Evolutionary conservation across 225 moss, liverwort and hornwort genomes (phyloP), one percentile per base, ranked within the genome.

Genomic region (Straminergon stramineum): DNA sequence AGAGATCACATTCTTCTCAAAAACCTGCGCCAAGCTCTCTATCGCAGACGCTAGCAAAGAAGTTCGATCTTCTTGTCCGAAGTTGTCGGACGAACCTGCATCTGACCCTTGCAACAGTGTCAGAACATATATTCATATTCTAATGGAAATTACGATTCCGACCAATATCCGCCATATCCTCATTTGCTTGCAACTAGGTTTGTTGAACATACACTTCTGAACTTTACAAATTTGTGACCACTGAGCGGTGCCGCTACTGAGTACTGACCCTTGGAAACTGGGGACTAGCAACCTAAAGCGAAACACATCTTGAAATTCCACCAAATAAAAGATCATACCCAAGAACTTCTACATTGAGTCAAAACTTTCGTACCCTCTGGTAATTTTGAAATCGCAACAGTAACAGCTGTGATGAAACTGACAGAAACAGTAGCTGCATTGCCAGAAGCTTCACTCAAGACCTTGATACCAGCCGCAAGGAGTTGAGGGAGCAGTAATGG

Each of bases 381-480:
- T 79, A 90, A 84, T 68, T 90, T 95, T 64, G 91, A 90, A 74
- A 90, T 94, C 43, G 91, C 93, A 80, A 86, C 78, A 52, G 92
- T 92, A 21, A 96, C 91, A 86, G 93, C 92, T 65, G 92, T 94
- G 41, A 98, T 93, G 75, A 97, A 96, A 75, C 83, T 93, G 76
- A 96, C 91, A 75, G 95, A 93, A 85, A 93, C 91, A 71, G 97
- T 86, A 80, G 93, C 91, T 39, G 93, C 84, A 81, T 84, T 90
- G 69, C 96, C 94, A 61, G 92, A 89, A 35, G 91, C 91, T 87
- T 93, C 91, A 92, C 91, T 96, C 90, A 98, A 89, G 84, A 96
- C 94, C 91, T 96, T 97, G 82, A 96, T 93, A 75, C 97, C 98
- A 86, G 97, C 96, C 66, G 94, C 92, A 83, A 98, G 95, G 81